Conservation (phyloP, 2,329 filamentous ascomycete genomes). For the Phaeosphaeria sp. region DNA sequence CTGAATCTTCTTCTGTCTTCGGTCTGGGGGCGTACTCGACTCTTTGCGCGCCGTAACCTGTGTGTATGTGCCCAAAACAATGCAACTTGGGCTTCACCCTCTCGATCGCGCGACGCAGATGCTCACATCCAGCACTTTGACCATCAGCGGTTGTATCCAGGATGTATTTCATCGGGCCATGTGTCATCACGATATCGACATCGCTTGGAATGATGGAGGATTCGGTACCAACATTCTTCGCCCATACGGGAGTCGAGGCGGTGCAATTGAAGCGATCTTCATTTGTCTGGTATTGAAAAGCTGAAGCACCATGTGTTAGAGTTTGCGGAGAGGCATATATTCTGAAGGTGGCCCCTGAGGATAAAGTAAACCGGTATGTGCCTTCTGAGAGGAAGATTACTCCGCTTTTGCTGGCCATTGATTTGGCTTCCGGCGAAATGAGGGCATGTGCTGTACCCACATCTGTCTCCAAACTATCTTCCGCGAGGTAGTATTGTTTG, state of each 20-base stretch:
- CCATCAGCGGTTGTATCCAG: slow-evolving; percentile 52
- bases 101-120: slow-evolving; percentile 58
- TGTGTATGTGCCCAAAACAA: slow-evolving; percentile 68
- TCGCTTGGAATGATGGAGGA: slow-evolving; percentile 34
- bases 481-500: slow-evolving; percentile 38
- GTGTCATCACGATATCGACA: slow-evolving; percentile 66
- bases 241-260: slow-evolving; percentile 22
- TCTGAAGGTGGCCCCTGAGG: slow-evolving; percentile 55
- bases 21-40: slow-evolving; percentile 31
- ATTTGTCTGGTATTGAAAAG: slow-evolving; percentile 58
- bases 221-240: slow-evolving; percentile 22
- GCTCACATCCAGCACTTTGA: slow-evolving; percentile 59
- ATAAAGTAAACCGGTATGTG: slow-evolving; percentile 53
- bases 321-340: slow-evolving; percentile 61
- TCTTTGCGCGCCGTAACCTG: slow-evolving; percentile 46
- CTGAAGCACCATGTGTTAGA: slow-evolving; percentile 60
- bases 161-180: slow-evolving; percentile 62
- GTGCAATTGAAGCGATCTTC: slow-evolving; percentile 59
- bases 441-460: slow-evolving; percentile 12
- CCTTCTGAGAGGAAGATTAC: slow-evolving; percentile 63
- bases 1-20: slow-evolving; percentile 6
- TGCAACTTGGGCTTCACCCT: slow-evolving; percentile 58
- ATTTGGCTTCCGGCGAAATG: slow-evolving; percentile 45
- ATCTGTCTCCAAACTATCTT: slow-evolving; percentile 30
- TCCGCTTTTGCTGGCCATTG: slow-evolving; percentile 51